Evolutionary conservation across 805 yeast species (phyloP), one percentile per base, ranked within the genome.

Genomic region (Starmerella asiatica): DNA sequence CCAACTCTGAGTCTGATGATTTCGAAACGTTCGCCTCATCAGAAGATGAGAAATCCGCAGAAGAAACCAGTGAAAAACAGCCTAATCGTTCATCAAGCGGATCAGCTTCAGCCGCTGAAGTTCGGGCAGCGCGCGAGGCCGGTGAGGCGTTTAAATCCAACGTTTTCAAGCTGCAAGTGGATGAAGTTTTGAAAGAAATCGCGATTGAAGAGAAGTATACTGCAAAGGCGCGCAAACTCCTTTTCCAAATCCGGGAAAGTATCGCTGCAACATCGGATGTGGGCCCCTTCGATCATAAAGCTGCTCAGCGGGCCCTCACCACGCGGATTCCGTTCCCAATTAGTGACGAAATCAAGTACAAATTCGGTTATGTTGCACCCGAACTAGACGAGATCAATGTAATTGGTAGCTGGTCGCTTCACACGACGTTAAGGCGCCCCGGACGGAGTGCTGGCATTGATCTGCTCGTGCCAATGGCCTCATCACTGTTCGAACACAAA

Each of bases 111-210:
- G 52, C 52, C 9, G 86, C 83, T 50, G 95, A 91, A 43, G 75
- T 88, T 34, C 94, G 88, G 52, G 70, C 80, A 2, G 94, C 95
- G 0, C 71, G 94, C 52, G 96, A 86, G 58, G 82, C 96, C 1
- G 91, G 93, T 1, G 96, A 86, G 58, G 63, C 88, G 34, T 91
- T 86, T 73, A 84, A 86, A 55, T 84, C 95, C 7, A 91, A 86
- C 60, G 85, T 91, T 40, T 88, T 91, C 75, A 91, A 91, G 59
- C 62, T 91, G 42, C 94, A 91, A 63, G 85, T 91, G 45, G 97
- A 86, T 60, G 97, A 86, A 56, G 65, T 91, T 30, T 64, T 91
- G 50, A 72, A 74, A 49, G 97, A 88, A 59, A 71, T 88, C 30
- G 72, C 74, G 50, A 58, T 86, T 30, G 80, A 80, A 51, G 88